Percentiles rank a stretch among this genome's conserved stretches.
Conservation (phyloP, 257 asterid genomes). For the Primulina tabacum region DNA sequence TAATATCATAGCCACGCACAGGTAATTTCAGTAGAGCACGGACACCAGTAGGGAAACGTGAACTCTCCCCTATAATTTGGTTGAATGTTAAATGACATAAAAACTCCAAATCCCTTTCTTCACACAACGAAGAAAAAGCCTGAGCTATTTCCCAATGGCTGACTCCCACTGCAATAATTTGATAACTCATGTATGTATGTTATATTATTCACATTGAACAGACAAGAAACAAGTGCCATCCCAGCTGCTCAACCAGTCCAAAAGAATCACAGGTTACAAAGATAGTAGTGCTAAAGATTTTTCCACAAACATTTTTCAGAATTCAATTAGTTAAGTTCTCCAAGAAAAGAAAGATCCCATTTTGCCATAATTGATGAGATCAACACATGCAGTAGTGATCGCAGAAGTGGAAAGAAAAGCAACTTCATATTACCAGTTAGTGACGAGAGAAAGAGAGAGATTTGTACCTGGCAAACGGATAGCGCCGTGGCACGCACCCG, state of each 20-base stretch:
- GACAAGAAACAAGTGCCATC: background rate
- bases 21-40: too few relatives aligned
- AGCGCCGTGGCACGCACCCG: slow-evolving; percentile 80
- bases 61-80: too few relatives aligned
- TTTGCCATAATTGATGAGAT: background rate
- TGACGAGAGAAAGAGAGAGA: background rate
- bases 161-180: background rate
- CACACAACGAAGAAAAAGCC: background rate
- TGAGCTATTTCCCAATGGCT: background rate
- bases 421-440: background rate
- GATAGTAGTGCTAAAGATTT: too few relatives aligned
- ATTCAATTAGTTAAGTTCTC: background rate
- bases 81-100: too few relatives aligned
- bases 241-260: background rate
- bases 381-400: background rate
- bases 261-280: too few relatives aligned
- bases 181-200: too few relatives aligned
- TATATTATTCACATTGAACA: background rate
- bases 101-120: too few relatives aligned
- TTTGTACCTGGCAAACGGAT: slow-evolving; percentile 72
- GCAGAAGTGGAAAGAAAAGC: background rate
- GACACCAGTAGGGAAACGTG: too few relatives aligned
- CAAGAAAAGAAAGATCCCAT: background rate
- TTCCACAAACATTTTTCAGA: too few relatives aligned
- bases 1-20: background rate